Evolutionary conservation across 2,329 filamentous ascomycete species (phyloP), one percentile per base, ranked within the genome.

Genomic region (Dryadomyces sulphureus): DNA sequence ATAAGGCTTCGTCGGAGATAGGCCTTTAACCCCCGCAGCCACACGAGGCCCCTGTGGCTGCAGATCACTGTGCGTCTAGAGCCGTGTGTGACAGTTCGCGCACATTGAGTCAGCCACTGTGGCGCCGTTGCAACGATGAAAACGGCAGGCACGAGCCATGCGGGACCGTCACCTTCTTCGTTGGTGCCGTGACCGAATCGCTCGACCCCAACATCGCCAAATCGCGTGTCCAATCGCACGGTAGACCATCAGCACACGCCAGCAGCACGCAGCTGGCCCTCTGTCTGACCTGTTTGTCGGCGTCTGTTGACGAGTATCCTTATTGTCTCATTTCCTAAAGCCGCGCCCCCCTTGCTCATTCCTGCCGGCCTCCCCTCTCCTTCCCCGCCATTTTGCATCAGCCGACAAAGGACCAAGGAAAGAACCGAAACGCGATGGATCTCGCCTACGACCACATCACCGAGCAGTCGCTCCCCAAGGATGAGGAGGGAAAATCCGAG

Each of bases 391-490:
- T 20, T 24, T 30, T 8, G 17, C 34, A 3, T 20, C 38, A 30
- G 5, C 12, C 6, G 24, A 14, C 19, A 4, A n/a, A n/a, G n/a
- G n/a, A n/a, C n/a, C n/a, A n/a, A n/a, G n/a, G n/a, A n/a, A n/a
- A n/a, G n/a, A n/a, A n/a, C n/a, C n/a, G n/a, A n/a, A n/a, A 32
- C 24, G 57, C 53, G 53, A 96, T 98, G 92, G 92, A 98, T 75
- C 73, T 93, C 59, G 89, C 89, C 39, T 98, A 96, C 73, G 92
- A 98, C 60, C 88, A 94, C 63, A 94, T 96, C 57, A 81, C 87
- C 60, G 87, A 94, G 67, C 81, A 92, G 61, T 75, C 78, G 44
- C 73, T 85, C 51, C 70, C 75, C 35, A 73, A 77, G 55, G 70
- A 79, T 48, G 59, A 69, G 49, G 68, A 75, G 50, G 66, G 65